Evolutionary conservation across 2,329 filamentous ascomycete species (phyloP), one percentile per base, ranked within the genome.

Genomic region (Gyromitra esculenta): DNA sequence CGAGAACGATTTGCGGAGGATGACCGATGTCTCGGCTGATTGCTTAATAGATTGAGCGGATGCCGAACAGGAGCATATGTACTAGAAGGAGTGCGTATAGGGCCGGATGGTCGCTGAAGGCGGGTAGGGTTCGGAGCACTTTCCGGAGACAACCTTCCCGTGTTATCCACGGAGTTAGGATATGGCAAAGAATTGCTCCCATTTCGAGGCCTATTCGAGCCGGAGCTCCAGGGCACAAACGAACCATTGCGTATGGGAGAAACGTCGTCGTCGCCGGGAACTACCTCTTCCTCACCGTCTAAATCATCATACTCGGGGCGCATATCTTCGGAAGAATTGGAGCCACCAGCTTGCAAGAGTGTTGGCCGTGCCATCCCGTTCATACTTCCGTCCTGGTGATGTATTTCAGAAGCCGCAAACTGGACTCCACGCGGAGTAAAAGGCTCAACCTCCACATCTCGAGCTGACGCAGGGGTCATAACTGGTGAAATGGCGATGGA

Each of bases 71-170:
- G 90, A 78, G 92, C 91, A 83, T 96, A 96, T 41, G 92, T 94
- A 82, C 87, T 92, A 39, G 92, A 95, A 0, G 91, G 91, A 3
- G 91, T 94, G 81, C 92, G 87, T 69, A 88, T 87, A 18, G 92
- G 91, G 31, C 86, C 90, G 5, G 88, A 87, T 15, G 92, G 91
- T 79, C 92, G 88, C 81, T 91, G 89, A 35, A 88, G 86, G 81
- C 90, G 75, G 11, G 74, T 21, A 25, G 77, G 59, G 39, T 59
- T 69, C 1, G 67, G 69, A 7, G 67, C 63, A 11, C 50, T 62
- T 60, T 79, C 78, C 13, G 78, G 78, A 35, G 78, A 79, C 37
- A 78, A 62, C 66, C 78, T 67, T 37, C 78, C 78, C 25, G 77
- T 75, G 43, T 66, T 65, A 18, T 78, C 78, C 41, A 65, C 63